Evolutionary conservation across 2,329 filamentous ascomycete species (phyloP).

Genomic region (Ceratocystis lukuohia): DNA sequence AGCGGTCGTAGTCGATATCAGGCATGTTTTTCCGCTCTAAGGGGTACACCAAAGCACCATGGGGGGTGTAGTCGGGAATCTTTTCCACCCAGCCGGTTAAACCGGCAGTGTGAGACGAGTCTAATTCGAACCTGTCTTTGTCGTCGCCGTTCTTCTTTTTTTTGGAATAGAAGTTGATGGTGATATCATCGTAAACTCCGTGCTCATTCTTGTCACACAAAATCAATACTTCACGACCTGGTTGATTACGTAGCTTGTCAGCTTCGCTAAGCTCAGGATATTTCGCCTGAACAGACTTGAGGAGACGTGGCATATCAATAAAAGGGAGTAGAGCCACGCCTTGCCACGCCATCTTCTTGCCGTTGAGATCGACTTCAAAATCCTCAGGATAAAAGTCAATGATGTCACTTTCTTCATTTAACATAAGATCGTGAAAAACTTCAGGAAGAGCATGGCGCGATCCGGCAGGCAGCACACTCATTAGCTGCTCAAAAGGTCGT

Average conservation of each 20-base stretch:
- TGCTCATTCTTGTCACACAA: slow-evolving; percentile 67
- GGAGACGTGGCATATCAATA: slow-evolving; percentile 79
- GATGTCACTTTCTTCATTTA: slow-evolving; percentile 72
- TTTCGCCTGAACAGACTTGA: slow-evolving; percentile 68
- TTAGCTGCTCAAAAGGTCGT: slow-evolving; percentile 88
- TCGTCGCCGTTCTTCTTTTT: slow-evolving; percentile 43
- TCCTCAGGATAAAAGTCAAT: slow-evolving; percentile 96
- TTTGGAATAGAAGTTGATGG: slow-evolving; percentile 81
- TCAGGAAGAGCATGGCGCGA: slow-evolving; percentile 84
- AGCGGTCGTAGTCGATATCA: slow-evolving; percentile 70
- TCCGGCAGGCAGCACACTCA: slow-evolving; percentile 90
- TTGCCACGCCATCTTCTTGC: slow-evolving; percentile 98
- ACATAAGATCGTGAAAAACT: slow-evolving; percentile 85
- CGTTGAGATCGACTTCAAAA: slow-evolving; percentile 86
- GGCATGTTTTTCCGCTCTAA: slow-evolving; percentile 59
- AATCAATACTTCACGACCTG: slow-evolving; percentile 69
- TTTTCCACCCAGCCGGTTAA: slow-evolving; percentile 71
- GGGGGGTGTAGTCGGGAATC: slow-evolving; percentile 70
- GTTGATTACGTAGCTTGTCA: slow-evolving; percentile 63
- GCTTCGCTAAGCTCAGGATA: slow-evolving; percentile 68
- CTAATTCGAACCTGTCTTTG: slow-evolving; percentile 52
- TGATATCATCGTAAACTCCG: slow-evolving; percentile 67
- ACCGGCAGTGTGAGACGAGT: slow-evolving; percentile 61
- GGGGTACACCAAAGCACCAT: slow-evolving; percentile 66
- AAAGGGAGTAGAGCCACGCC: slow-evolving; percentile 88